These are phyloP conservation scores for Didymella lethalis DNA, from an alignment of 2,329 filamentous ascomycete species.

Conservation along the genomic window DNA sequence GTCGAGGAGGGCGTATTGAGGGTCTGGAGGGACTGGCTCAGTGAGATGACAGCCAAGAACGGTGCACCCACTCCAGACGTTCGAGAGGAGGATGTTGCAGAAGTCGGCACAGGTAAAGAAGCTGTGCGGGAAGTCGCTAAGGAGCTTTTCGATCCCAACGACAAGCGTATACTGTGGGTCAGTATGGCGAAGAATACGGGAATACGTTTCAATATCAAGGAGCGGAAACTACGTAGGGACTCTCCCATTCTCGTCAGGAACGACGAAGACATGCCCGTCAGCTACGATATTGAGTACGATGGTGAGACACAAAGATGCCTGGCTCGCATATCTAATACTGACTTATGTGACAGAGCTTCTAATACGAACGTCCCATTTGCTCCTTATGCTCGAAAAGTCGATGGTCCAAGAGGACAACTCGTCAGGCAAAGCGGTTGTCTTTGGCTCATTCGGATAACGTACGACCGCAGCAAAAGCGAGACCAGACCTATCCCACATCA, in stretches of 20 bases:
- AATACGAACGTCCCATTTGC: constrained; percentile 43
- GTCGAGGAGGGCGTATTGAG: constrained; percentile 73
- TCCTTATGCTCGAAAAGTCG: constrained; percentile 68
- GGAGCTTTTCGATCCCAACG: constrained; percentile 22
- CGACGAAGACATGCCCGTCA: constrained; percentile 72
- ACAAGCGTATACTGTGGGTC: constrained; percentile 69
- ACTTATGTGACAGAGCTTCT: constrained; percentile 35
- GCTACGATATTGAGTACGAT: constrained; percentile 75
- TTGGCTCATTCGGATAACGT: constrained; percentile 58
- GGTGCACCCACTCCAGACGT: constrained; percentile 23
- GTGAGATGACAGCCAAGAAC: constrained; percentile 49
- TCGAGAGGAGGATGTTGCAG: constrained; percentile 33
- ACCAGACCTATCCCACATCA: constrained; percentile 2
- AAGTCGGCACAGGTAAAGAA: constrained; percentile 35
- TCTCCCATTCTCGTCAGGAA: constrained; percentile 64
- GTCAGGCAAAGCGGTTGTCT: constrained; percentile 72
- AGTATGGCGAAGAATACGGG: constrained; percentile 70
- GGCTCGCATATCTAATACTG: not conserved
- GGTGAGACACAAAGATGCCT: constrained; percentile 58
- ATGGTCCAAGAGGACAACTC: constrained; percentile 66
- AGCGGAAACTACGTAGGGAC: constrained; percentile 57
- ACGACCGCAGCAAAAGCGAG: constrained; percentile 8
- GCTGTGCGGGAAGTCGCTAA: constrained; percentile 23
- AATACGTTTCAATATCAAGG: constrained; percentile 70
- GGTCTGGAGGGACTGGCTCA: constrained; percentile 77